Evolutionary conservation across 2,329 filamentous ascomycete genomes (phyloP), one percentile per base, ranked within the genome.

Genomic region (Metarhizium humberi): DNA sequence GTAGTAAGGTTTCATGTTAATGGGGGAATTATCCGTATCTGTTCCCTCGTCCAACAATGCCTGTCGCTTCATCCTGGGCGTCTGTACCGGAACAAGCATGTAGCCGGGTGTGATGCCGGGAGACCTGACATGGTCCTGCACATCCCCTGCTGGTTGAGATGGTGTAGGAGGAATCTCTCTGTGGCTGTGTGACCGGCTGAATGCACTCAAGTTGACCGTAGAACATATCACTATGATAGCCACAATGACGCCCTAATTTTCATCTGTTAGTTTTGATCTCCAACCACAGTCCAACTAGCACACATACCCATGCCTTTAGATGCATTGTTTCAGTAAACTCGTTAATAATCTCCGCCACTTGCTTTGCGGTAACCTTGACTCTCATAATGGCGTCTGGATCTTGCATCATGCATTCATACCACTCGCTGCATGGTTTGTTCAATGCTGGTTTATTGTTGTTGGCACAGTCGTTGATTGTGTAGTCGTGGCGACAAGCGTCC

Each of bases 301-400:
- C 29, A 69, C 77, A 60, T 70, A 82, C 80, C 73, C 79, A 79
- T 10, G 79, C 78, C 71, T 96, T 96, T 71, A 90, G 87, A 60
- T 87, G 90, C 70, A 97, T 92, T 6, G 89, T 85, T 63, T 95
- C 90, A 4, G 95, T 86, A 69, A 97, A 96, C 64, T 87, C 87
- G 68, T 97, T 96, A 70, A 97, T 86, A 45, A 99, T 95, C 66
- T 90, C 84, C 1, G 92, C 92, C 66, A 96, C 88, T 30, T 92
- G 94, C 65, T 89, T 87, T 5, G 90, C 92, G 18, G 87, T 90
- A 43, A 96, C 84, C 64, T 86, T 87, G 46, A 92, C 87, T 42
- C 86, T 79, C 61, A 89, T 91, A 55, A 96, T 84, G 55, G 84
- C 83, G 48, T 85, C 78, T 0, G 91, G 86, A 64, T 96, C 89